Conservation (phyloP, 2,329 filamentous ascomycete genomes). For the Lithohypha guttulata region DNA sequence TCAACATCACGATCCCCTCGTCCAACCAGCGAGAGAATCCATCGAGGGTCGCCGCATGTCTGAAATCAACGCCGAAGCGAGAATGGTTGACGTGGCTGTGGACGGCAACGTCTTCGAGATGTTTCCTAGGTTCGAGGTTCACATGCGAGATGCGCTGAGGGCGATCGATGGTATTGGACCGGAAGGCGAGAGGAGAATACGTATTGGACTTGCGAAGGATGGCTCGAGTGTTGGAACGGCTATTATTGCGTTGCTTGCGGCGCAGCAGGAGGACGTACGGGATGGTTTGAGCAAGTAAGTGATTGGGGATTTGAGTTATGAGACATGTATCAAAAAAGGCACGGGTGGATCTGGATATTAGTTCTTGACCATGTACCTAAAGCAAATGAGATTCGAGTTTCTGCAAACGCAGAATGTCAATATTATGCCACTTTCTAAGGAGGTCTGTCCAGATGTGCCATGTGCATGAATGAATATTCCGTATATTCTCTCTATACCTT, state of each 20-base stretch:
- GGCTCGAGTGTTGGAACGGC: constrained; percentile 21
- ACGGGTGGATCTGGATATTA: no score
- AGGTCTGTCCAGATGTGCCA: no score
- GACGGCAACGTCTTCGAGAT: constrained; percentile 20
- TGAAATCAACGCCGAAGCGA: not conserved
- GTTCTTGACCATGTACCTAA: no score
- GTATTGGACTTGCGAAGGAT: constrained; percentile 21
- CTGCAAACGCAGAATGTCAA: no score
- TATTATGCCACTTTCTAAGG: no score
- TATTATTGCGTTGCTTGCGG: constrained; percentile 2
- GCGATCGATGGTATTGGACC: constrained; percentile 10
- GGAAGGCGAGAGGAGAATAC: constrained; percentile 16
- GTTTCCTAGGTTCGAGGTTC: constrained; percentile 17
- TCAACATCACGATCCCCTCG: constrained; percentile 9
- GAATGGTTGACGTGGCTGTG: constrained; percentile 19
- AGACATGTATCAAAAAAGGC: no score
- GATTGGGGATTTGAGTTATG: no score
- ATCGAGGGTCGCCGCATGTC: not conserved
- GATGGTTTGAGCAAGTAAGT: no score
- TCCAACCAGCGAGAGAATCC: no score
- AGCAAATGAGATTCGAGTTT: no score
- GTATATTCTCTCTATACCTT: no score
- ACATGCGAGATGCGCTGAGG: constrained; percentile 19
- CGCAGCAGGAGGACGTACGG: not conserved
- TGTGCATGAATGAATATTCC: no score